Percentiles rank a stretch among this genome's conserved stretches.
These are phyloP conservation scores for Pyronema omphalodes DNA, from an alignment of 495 filamentous ascomycete species.

Conservation along the genomic window DNA sequence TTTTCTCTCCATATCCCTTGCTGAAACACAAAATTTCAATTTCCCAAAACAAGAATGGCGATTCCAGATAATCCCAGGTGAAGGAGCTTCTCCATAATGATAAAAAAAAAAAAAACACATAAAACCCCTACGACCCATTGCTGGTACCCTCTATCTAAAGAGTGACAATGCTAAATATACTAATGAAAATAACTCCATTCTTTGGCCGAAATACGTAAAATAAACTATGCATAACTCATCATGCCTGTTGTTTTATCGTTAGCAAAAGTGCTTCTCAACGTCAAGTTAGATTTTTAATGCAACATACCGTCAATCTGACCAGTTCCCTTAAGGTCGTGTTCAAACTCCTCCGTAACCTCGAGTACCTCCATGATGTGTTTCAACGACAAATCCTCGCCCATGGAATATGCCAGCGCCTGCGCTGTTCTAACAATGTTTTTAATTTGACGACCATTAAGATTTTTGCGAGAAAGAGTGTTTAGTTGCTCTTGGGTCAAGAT, in stretches of 20 bases:
- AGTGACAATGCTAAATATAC: no score
- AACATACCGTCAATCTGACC: constrained; percentile 46
- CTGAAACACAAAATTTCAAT: no score
- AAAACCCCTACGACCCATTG: no score
- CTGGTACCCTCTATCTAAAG: no score
- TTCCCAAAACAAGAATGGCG: no score
- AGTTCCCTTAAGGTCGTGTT: constrained; percentile 51
- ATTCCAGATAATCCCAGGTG: no score
- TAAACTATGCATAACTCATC: neutral
- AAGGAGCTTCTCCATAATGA: no score
- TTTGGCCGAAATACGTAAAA: neutral
- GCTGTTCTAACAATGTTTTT: constrained; percentile 82
- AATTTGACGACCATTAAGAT: constrained; percentile 84
- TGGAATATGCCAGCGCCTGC: constrained; percentile 67
- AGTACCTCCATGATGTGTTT: constrained; percentile 67
- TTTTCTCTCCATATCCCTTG: no score
- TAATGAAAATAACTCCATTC: no score
- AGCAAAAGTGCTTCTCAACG: neutral
- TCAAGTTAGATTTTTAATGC: neutral
- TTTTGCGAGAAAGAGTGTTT: constrained; percentile 39
- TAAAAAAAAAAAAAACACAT: no score
- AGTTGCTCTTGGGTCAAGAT: constrained; percentile 35
- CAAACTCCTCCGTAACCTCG: constrained; percentile 65
- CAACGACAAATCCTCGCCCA: constrained; percentile 51
- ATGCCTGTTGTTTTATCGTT: neutral